Conservation (phyloP, 495 filamentous ascomycete species). For the Polyplosphaeria fusca region DNA sequence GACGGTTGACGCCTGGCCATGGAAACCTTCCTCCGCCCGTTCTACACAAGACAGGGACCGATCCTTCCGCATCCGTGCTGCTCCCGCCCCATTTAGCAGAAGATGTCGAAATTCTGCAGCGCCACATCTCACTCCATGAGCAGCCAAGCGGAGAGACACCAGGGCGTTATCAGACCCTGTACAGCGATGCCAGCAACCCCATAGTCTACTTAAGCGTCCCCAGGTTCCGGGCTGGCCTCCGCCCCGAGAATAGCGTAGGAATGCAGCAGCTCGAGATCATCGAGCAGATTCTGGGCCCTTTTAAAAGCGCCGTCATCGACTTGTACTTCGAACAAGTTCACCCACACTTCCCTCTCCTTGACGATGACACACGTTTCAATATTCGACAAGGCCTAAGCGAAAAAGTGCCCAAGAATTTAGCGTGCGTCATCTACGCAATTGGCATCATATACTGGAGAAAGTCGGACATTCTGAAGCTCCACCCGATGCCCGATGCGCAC, state of each 20-base stretch:
- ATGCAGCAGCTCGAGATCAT: conserved; percentile 54
- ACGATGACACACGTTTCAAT: conserved; percentile 46
- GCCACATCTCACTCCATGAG: conserved; percentile 22
- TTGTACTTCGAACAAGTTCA: conserved; percentile 54
- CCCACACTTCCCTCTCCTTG: conserved; percentile 53
- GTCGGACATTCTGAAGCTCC: conserved; percentile 22
- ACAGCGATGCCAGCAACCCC: conserved; percentile 10
- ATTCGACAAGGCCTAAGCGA: conserved; percentile 47
- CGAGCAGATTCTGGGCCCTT: conserved; percentile 54
- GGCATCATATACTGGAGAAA: conserved; percentile 17
- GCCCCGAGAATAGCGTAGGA: conserved; percentile 20
- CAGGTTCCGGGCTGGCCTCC: conserved; percentile 15
- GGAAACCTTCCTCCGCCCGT: conserved; percentile 3
- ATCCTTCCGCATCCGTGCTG: conserved; percentile 21
- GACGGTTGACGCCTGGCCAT: too few relatives aligned
- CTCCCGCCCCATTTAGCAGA: conserved; percentile 24
- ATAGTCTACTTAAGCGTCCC: conserved; percentile 26
- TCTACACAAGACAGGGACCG: conserved; percentile 4
- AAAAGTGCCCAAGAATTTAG: conserved; percentile 50
- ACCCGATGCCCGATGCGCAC: conserved; percentile 20
- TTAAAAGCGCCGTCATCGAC: conserved; percentile 50
- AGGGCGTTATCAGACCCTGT: conserved; percentile 19
- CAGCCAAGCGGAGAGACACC: neutral
- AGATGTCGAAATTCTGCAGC: conserved; percentile 21
- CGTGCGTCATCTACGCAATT: conserved; percentile 54